A percentile compares a stretch with the other conserved stretches of the same genome.
Evolutionary conservation across 148 eudicot genomes (phyloP).

Genomic region (Cornus controversa): DNA sequence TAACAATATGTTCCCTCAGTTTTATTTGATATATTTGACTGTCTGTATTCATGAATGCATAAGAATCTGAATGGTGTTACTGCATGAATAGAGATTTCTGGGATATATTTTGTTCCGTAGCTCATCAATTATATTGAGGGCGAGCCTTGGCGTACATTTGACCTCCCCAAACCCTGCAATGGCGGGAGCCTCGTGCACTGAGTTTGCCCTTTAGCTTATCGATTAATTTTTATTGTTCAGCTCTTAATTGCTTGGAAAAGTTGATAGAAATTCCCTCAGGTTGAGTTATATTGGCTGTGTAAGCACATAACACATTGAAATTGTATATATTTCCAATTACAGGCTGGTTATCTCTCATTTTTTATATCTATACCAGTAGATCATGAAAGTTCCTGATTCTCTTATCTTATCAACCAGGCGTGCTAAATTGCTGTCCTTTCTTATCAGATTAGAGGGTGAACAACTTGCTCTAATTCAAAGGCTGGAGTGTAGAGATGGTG

Average conservation of each 20-base stretch:
- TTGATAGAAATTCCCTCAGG: too few species aligned
- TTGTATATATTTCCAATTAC: not conserved
- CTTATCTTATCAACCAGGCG: not conserved
- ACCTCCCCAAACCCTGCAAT: too few species aligned
- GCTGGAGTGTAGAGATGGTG: conserved; percentile 38
- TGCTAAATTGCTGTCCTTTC: not conserved
- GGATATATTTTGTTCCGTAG: not conserved
- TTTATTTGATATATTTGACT: not conserved
- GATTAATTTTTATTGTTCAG: not conserved
- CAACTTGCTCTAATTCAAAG: not conserved
- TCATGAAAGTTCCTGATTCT: not conserved
- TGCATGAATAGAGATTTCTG: not conserved
- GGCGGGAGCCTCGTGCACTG: too few species aligned
- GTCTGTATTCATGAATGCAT: not conserved
- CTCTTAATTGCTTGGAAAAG: not conserved
- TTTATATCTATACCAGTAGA: too few species aligned
- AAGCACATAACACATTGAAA: not conserved
- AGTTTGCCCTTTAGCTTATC: too few species aligned
- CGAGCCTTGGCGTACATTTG: too few species aligned
- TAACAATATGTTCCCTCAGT: too few species aligned
- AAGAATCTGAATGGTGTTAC: not conserved
- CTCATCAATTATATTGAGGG: too few species aligned
- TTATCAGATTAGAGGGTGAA: not conserved
- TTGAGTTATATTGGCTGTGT: not conserved
- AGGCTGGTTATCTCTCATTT: not conserved